Base-by-base conservation (phyloP, 139 green algal genomes). In the Haematococcus lacustris region DNA sequence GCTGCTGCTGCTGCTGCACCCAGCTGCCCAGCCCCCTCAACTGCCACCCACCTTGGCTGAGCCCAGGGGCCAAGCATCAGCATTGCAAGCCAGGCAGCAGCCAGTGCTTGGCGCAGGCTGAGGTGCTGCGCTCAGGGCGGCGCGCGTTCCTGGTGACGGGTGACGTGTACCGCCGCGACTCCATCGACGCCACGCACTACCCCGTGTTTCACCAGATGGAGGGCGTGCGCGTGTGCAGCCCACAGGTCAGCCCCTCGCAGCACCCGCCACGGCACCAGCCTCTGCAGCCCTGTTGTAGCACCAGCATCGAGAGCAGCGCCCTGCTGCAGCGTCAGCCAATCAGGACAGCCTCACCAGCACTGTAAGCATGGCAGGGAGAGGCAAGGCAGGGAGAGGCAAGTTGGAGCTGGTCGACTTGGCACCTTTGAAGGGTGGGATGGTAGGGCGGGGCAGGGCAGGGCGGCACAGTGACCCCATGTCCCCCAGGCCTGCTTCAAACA, bases 131-230 rank as follows among this genome's bases (percentile, higher is more conserved):
- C 23, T 62, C 79, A 17, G 92, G 92, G 9, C 61, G 94, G 53
- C 53, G 66, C 0, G 83, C 86, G 3, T 99, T 99, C 78, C 86
- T 99, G 0, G 84, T 97, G 3, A 99, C 93, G 3, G 84, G 95
- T 5, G 94, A 98, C 74, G 94, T 98, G 69, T 98, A 98, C 84
- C 81, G 92, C n/a, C 84, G 96, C 30, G 96, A 99, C 85, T 85
- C 86, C 47, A 97, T 99, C 66, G 96, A 99, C 76, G 83, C 93
- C 39, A 98, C 96, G 2, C 96, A 99, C 87, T 99, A 99, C 86
- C 96, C 96, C 0, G 96, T 99, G 13, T 99, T 99, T 78, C 96
- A 99, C 77, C 95, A 72, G 47, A 99, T 98, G 94, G 95, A 99
- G 87, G 95, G 93, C 47, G 90, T 97, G 76, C 71, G 87, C 2